Percentiles rank a stretch among this genome's conserved stretches.
Evolutionary conservation across 148 eudicot species (phyloP).

Genomic region (Diospyros kaki): DNA sequence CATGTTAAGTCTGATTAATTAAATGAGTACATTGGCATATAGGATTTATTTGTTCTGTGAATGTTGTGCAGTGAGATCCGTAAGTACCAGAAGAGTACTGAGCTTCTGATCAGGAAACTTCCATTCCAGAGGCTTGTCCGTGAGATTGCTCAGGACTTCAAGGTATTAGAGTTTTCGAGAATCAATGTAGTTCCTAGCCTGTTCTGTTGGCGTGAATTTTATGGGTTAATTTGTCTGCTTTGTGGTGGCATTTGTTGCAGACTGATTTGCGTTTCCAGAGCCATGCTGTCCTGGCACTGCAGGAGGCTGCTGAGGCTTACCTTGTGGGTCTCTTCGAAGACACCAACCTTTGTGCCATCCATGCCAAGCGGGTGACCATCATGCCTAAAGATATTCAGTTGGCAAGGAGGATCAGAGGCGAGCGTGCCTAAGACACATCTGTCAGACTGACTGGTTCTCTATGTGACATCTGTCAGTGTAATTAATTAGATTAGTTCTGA

Average conservation of each 20-base stretch:
- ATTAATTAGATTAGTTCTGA: neutral
- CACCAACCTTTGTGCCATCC: slow-evolving; percentile 83
- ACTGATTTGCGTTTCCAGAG: slow-evolving; percentile 90
- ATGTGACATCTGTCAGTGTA: neutral
- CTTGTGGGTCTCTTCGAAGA: slow-evolving; percentile 84
- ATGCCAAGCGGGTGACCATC: slow-evolving; percentile 85
- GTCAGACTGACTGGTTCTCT: neutral
- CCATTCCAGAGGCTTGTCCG: slow-evolving; percentile 91
- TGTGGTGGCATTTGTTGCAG: slow-evolving; percentile 16
- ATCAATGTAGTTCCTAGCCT: neutral
- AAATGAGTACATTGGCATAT: no score
- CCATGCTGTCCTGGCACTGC: slow-evolving; percentile 82
- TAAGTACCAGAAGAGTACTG: slow-evolving; percentile 88
- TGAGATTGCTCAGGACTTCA: slow-evolving; percentile 90
- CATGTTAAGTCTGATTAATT: no score
- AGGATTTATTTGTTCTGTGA: no score
- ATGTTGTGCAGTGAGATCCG: slow-evolving; percentile 57
- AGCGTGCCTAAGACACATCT: slow-evolving; percentile 52
- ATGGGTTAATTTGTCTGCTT: neutral
- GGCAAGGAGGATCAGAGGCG: slow-evolving; percentile 87
- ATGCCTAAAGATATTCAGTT: slow-evolving; percentile 91
- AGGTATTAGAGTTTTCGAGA: slow-evolving; percentile 11
- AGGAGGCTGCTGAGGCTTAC: slow-evolving; percentile 90
- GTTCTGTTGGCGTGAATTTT: no score
- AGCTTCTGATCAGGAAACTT: slow-evolving; percentile 77